phyloP scores from a whole-genome alignment of 2,329 filamentous ascomycete genomes.

The Paraphaeosphaeria minitans region DNA sequence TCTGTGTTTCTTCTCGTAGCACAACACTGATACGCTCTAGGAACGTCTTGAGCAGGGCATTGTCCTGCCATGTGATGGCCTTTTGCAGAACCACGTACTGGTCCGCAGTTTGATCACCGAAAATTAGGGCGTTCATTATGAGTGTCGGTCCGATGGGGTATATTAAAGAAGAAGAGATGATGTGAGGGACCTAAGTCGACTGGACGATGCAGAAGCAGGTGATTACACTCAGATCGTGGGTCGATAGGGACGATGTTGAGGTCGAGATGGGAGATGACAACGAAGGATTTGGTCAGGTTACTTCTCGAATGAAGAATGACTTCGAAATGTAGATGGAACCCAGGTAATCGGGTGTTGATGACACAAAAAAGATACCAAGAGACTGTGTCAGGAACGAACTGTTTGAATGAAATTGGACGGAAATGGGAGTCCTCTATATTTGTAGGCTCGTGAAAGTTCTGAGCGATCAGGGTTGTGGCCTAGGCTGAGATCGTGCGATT shows the following conservation, averaged over 20 bases:
- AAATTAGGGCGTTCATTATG: constrained; percentile 62
- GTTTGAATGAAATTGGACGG: constrained; percentile 21
- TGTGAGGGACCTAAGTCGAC: neutral
- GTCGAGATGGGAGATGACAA: constrained; percentile 12
- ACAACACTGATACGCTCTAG: constrained; percentile 63
- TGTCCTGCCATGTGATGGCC: constrained; percentile 55
- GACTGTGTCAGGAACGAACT: constrained; percentile 33
- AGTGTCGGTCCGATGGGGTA: constrained; percentile 25
- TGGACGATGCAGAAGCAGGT: neutral
- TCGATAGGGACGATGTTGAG: constrained; percentile 1
- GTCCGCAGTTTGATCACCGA: constrained; percentile 74
- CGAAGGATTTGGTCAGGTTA: constrained; percentile 13
- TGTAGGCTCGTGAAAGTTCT: constrained; percentile 35
- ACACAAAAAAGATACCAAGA: constrained; percentile 29
- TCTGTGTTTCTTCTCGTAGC: constrained; percentile 64
- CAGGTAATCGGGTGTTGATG: constrained; percentile 15
- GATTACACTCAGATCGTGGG: neutral
- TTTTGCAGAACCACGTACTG: constrained; percentile 65
- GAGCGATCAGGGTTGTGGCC: constrained; percentile 31
- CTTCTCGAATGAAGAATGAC: constrained; percentile 17
- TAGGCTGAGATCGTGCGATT: constrained; percentile 44
- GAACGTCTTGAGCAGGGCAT: constrained; percentile 66
- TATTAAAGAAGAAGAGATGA: constrained; percentile 23
- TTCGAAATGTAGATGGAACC: constrained; percentile 13
- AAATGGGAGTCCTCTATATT: constrained; percentile 44